phyloP scores from a whole-genome alignment of 768 basidiomycete genomes.

The Arthromyces matolae region DNA sequence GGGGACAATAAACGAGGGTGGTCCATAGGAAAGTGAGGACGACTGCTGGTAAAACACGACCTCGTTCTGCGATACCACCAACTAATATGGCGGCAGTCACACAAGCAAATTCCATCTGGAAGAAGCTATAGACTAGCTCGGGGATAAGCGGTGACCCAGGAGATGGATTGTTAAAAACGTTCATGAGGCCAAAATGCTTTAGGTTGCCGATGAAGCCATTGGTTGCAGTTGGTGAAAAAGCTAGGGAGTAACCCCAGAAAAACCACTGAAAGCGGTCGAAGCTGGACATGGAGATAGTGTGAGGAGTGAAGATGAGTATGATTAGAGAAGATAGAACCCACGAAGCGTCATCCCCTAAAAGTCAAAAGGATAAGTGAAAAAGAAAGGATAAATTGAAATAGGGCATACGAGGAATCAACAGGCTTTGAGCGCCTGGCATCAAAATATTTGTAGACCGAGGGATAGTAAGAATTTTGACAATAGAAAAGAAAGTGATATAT shows the following conservation, averaged over 20 bases:
- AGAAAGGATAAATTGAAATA: not conserved
- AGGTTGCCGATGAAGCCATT: conserved; percentile 81
- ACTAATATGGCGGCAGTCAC: conserved; percentile 76
- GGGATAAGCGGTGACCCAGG: conserved; percentile 82
- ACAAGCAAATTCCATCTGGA: conserved; percentile 84
- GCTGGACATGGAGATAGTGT: conserved; percentile 27
- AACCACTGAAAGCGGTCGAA: conserved; percentile 80
- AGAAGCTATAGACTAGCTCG: conserved; percentile 78
- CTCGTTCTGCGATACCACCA: conserved; percentile 84
- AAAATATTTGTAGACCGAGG: no score
- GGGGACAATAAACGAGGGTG: conserved; percentile 83
- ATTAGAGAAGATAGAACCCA: conserved; percentile 9
- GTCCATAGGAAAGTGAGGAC: conserved; percentile 81
- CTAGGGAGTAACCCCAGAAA: conserved; percentile 66
- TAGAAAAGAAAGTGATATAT: conserved; percentile 3
- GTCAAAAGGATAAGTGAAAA: not conserved
- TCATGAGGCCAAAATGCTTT: conserved; percentile 68
- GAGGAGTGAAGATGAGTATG: not conserved
- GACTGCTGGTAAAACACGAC: conserved; percentile 77
- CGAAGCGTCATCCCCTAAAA: conserved; percentile 16
- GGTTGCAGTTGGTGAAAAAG: conserved; percentile 74
- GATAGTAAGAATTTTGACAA: no score
- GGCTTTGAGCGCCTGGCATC: no score
- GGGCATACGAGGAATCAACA: no score
- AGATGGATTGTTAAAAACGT: conserved; percentile 68